Percentiles rank a stretch among this genome's conserved stretches.
Evolutionary conservation across 148 eudicot species (phyloP).

Genomic region (Oxyria digyna): DNA sequence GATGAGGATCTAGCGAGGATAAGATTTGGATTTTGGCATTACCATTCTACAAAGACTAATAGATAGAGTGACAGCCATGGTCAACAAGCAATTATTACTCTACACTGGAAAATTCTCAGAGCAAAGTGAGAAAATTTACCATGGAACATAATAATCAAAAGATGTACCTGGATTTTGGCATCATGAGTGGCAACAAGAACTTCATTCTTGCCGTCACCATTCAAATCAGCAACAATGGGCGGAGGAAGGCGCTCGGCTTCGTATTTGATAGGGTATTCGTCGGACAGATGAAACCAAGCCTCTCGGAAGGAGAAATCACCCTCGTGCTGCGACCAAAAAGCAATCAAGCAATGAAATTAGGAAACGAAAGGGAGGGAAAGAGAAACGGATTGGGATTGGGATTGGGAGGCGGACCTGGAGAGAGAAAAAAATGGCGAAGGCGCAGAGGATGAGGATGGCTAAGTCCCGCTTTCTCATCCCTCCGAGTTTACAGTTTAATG

Average conservation of each 20-base stretch:
- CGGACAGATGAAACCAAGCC: slow-evolving; percentile 87
- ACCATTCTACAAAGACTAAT: background rate
- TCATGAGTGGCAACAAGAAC: slow-evolving; percentile 87
- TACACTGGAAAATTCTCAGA: background rate
- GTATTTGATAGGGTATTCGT: slow-evolving; percentile 84
- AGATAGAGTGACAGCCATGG: background rate
- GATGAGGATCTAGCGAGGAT: background rate
- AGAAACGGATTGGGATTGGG: background rate
- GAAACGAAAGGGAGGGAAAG: background rate
- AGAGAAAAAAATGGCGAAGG: slow-evolving; percentile 94
- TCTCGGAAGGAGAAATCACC: slow-evolving; percentile 93
- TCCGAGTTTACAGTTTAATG: background rate
- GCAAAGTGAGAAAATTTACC: background rate
- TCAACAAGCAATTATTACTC: background rate
- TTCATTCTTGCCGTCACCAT: slow-evolving; percentile 83
- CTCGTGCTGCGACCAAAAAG: slow-evolving; percentile 46
- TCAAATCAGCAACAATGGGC: slow-evolving; percentile 82
- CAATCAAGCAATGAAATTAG: background rate
- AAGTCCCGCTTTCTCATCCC: slow-evolving; percentile 92
- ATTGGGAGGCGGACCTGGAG: slow-evolving; percentile 46
- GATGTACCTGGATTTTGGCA: slow-evolving; percentile 79
- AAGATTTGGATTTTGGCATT: background rate
- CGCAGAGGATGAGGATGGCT: slow-evolving; percentile 84
- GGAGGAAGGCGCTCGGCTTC: slow-evolving; percentile 96
- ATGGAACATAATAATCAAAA: background rate